phyloP scores from a whole-genome alignment of 495 filamentous ascomycete genomes.

The Aspergillus hancockii region DNA sequence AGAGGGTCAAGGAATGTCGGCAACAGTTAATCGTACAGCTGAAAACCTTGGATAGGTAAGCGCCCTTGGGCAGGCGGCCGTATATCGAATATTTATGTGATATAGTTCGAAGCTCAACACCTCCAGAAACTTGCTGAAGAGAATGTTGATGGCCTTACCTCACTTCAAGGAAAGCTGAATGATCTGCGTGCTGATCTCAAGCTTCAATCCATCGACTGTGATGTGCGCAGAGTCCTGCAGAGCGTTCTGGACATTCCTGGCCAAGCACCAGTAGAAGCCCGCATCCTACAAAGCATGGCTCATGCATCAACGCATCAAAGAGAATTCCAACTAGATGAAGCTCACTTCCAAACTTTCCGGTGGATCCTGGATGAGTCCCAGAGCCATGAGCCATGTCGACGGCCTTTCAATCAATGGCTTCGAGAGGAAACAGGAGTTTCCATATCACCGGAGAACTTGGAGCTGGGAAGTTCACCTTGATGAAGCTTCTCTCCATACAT shows the following conservation, averaged over 20 bases:
- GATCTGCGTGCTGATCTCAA: neutral
- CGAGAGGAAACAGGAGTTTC: conserved; percentile 24
- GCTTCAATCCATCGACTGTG: neutral
- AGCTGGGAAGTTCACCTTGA: conserved; percentile 49
- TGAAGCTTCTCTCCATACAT: conserved; percentile 37
- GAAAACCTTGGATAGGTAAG: neutral
- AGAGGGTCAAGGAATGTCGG: neutral
- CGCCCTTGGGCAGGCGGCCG: neutral
- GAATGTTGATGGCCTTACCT: neutral
- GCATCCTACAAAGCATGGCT: neutral
- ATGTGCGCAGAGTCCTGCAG: neutral
- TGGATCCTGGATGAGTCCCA: neutral
- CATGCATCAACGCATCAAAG: neutral
- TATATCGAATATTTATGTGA: neutral
- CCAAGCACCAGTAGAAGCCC: neutral
- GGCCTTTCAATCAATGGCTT: conserved; percentile 32
- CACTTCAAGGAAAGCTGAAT: neutral
- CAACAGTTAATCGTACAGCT: neutral
- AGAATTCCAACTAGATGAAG: neutral
- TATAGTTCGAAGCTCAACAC: neutral
- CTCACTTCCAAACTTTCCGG: neutral
- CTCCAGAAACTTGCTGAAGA: neutral
- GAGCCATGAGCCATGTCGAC: conserved; percentile 4
- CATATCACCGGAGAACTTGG: conserved; percentile 43
- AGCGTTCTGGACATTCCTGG: neutral